Evolutionary conservation across 495 filamentous ascomycete genomes (phyloP).

Genomic region (Annulohypoxylon maeteangense): DNA sequence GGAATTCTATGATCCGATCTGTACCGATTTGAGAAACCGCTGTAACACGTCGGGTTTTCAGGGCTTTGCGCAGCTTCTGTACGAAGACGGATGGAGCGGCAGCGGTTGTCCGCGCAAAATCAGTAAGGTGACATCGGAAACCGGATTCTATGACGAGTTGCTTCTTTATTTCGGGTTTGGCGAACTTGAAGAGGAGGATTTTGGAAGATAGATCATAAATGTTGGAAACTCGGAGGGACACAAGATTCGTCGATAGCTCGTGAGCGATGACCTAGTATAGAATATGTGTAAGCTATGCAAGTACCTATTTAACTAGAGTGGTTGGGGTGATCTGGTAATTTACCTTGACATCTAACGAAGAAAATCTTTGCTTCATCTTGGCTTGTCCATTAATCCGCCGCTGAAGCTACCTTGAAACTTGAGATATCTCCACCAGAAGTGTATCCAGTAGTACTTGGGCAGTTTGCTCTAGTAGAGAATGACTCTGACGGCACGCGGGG

Average conservation of each 20-base stretch:
- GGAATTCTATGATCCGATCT: slow-evolving; percentile 90
- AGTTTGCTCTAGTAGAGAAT: no score
- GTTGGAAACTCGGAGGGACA: slow-evolving; percentile 84
- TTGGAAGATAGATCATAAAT: slow-evolving; percentile 95
- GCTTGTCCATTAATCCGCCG: neutral
- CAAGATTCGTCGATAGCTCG: slow-evolving; percentile 81
- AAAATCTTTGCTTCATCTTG: slow-evolving; percentile 97
- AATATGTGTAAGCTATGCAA: slow-evolving; percentile 26
- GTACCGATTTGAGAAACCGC: slow-evolving; percentile 86
- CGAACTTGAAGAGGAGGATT: slow-evolving; percentile 92
- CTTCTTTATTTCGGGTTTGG: slow-evolving; percentile 84
- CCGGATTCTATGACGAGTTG: slow-evolving; percentile 93
- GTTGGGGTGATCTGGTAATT: slow-evolving; percentile 16
- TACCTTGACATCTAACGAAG: slow-evolving; percentile 90
- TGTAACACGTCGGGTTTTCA: slow-evolving; percentile 88
- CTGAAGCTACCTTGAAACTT: neutral
- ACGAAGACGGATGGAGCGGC: slow-evolving; percentile 86
- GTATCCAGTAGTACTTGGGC: no score
- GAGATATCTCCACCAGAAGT: neutral
- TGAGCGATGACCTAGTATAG: slow-evolving; percentile 81
- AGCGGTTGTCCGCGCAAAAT: slow-evolving; percentile 86
- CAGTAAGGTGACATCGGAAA: slow-evolving; percentile 94
- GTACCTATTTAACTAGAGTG: neutral
- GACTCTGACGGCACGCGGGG: slow-evolving; percentile 12
- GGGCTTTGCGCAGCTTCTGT: slow-evolving; percentile 80